A percentile compares a stretch with the other conserved stretches of the same genome.
These are phyloP conservation scores for Hippophae gyantsensis DNA, from an alignment of 306 rosid genomes.

Conservation along the genomic window DNA sequence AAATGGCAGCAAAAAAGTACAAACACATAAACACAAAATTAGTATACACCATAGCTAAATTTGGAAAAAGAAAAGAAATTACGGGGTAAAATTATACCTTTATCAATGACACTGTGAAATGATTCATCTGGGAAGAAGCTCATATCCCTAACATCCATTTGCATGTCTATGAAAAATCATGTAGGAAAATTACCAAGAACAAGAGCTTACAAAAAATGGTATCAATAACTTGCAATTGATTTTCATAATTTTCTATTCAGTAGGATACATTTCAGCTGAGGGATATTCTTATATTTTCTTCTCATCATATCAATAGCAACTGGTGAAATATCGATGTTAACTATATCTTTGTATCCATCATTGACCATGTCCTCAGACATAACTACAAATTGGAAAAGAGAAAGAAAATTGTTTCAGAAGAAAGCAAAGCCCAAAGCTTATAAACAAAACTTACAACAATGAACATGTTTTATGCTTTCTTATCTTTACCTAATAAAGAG, in stretches of 20 bases:
- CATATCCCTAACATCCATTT: conserved; percentile 94
- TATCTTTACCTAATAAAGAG: too few relatives aligned
- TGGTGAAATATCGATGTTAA: conserved; percentile 74
- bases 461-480: too few relatives aligned
- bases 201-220: conserved; percentile 2
- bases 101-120: conserved; percentile 70
- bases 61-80: background rate
- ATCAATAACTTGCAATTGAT: background rate
- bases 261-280: conserved; percentile 83
- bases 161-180: conserved; percentile 45
- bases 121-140: conserved; percentile 73
- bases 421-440: background rate
- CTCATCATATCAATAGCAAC: conserved; percentile 86
- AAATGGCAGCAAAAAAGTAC: conserved; percentile 20
- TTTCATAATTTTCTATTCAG: conserved; percentile 2
- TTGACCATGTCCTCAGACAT: conserved; percentile 93
- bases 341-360: conserved; percentile 76
- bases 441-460: background rate
- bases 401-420: background rate
- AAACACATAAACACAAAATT: conserved; percentile 14
- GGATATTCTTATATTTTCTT: conserved; percentile 52
- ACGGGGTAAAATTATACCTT: conserved; percentile 37
- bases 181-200: conserved; percentile 17
- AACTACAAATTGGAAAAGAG: conserved; percentile 30
- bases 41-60: conserved; percentile 14